These are phyloP conservation scores for Epichloe uncinata DNA, from an alignment of 2,329 filamentous ascomycete genomes.

Conservation along the genomic window DNA sequence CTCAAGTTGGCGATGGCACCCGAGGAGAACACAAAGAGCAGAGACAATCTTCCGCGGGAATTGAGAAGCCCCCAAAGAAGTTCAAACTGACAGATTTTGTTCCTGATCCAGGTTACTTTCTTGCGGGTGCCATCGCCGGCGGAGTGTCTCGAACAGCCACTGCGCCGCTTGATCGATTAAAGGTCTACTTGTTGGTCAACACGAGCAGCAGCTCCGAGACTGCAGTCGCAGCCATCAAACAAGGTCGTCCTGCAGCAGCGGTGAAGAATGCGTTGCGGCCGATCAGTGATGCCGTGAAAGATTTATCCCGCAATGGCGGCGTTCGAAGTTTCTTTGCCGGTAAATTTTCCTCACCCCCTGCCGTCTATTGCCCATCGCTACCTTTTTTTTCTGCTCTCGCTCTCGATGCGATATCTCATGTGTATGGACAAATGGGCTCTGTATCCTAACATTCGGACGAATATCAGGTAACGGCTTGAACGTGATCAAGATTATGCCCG, in stretches of 20 bases:
- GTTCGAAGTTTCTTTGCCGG: conserved; percentile 85
- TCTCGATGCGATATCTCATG: background rate
- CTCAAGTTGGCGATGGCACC: conserved; percentile 23
- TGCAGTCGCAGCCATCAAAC: conserved; percentile 52
- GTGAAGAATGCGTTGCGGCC: conserved; percentile 54
- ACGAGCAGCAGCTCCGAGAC: conserved; percentile 41
- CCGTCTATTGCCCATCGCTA: background rate
- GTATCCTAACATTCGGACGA: background rate
- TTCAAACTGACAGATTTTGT: conserved; percentile 52
- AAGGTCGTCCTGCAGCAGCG: conserved; percentile 52
- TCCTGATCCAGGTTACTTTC: conserved; percentile 91
- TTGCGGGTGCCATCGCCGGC: conserved; percentile 88
- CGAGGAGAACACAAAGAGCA: conserved; percentile 13
- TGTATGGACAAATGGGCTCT: background rate
- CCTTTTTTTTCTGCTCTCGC: background rate
- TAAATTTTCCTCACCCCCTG: conserved; percentile 29
- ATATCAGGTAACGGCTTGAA: conserved; percentile 80
- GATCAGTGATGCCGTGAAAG: conserved; percentile 57
- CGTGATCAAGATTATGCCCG: conserved; percentile 95
- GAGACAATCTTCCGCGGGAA: conserved; percentile 21
- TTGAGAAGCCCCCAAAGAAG: conserved; percentile 25
- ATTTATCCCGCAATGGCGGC: conserved; percentile 76
- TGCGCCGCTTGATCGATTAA: conserved; percentile 88
- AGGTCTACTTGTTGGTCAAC: conserved; percentile 94
- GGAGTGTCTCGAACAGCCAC: conserved; percentile 91